Evolutionary conservation across 2,329 filamentous ascomycete species (phyloP).

Genomic region (Aureobasidium sp.): DNA sequence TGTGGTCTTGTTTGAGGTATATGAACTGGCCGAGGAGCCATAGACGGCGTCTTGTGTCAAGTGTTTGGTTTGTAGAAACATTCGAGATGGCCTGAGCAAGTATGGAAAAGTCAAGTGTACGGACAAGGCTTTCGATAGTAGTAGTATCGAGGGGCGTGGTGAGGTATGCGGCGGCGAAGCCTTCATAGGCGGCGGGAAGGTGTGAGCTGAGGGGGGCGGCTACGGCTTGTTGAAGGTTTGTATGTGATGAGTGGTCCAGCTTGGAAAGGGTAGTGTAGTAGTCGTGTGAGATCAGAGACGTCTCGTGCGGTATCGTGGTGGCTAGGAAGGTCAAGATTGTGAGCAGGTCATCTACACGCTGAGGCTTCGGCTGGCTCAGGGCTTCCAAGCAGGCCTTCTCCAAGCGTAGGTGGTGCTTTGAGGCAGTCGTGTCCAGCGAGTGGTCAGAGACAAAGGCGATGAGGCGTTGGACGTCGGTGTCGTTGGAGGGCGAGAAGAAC

Average conservation of each 20-base stretch:
- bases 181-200: slow-evolving; percentile 33
- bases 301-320: slow-evolving; percentile 6
- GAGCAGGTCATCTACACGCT: neutral
- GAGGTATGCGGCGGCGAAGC: slow-evolving; percentile 30
- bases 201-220: slow-evolving; percentile 26
- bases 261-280: slow-evolving; percentile 29
- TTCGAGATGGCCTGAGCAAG: neutral
- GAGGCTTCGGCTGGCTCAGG: slow-evolving; percentile 17
- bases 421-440: slow-evolving; percentile 19
- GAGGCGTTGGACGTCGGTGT: slow-evolving; percentile 36
- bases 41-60: slow-evolving; percentile 31
- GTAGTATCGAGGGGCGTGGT: slow-evolving; percentile 23
- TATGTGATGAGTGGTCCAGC: slow-evolving; percentile 21
- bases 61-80: neutral
- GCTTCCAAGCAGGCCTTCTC: slow-evolving; percentile 33
- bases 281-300: slow-evolving; percentile 17
- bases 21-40: slow-evolving; percentile 56
- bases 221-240: slow-evolving; percentile 24
- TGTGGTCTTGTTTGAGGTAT: slow-evolving; percentile 25
- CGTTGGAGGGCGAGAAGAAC: slow-evolving; percentile 34
- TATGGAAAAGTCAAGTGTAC: slow-evolving; percentile 19
- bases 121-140: slow-evolving; percentile 23
- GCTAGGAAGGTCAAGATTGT: slow-evolving; percentile 9
- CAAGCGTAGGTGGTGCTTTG: slow-evolving; percentile 37
- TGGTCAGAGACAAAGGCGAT: slow-evolving; percentile 26